Evolutionary conservation across 225 moss, liverwort and hornwort genomes (phyloP).

Genomic region (Polytrichum commune): DNA sequence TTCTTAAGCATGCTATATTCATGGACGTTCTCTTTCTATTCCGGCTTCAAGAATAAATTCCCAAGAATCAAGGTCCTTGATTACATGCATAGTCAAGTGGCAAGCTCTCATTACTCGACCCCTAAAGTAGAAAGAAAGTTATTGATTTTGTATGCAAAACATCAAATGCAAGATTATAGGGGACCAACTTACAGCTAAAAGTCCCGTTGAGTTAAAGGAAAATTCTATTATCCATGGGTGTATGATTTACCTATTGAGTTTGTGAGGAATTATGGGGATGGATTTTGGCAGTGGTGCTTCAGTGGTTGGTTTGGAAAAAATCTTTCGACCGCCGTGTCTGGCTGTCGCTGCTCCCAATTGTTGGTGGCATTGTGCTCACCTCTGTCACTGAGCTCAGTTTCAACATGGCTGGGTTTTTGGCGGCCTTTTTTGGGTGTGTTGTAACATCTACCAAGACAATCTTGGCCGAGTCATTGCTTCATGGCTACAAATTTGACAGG

Average conservation of each 20-base stretch:
- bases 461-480: slow-evolving; percentile 72
- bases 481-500: slow-evolving; percentile 86
- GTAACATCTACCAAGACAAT: slow-evolving; percentile 86
- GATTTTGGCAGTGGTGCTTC: slow-evolving; percentile 51
- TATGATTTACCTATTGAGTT: not conserved
- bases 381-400: slow-evolving; percentile 80
- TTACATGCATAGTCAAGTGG: too few species aligned
- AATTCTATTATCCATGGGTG: not conserved
- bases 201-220: too few species aligned
- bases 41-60: too few species aligned
- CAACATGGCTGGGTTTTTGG: slow-evolving; percentile 69
- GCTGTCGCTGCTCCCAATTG: slow-evolving; percentile 71
- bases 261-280: slow-evolving; percentile 3
- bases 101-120: too few species aligned
- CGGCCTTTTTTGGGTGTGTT: slow-evolving; percentile 75
- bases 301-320: slow-evolving; percentile 77
- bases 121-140: too few species aligned
- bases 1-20: too few species aligned
- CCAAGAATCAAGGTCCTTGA: too few species aligned
- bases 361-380: slow-evolving; percentile 81
- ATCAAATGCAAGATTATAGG: too few species aligned
- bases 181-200: too few species aligned
- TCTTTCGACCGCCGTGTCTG: slow-evolving; percentile 71
- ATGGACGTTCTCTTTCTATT: too few species aligned
- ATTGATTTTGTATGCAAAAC: too few species aligned